phyloP scores from a whole-genome alignment of 2,329 filamentous ascomycete genomes.

The Aspergillus bombycis region DNA sequence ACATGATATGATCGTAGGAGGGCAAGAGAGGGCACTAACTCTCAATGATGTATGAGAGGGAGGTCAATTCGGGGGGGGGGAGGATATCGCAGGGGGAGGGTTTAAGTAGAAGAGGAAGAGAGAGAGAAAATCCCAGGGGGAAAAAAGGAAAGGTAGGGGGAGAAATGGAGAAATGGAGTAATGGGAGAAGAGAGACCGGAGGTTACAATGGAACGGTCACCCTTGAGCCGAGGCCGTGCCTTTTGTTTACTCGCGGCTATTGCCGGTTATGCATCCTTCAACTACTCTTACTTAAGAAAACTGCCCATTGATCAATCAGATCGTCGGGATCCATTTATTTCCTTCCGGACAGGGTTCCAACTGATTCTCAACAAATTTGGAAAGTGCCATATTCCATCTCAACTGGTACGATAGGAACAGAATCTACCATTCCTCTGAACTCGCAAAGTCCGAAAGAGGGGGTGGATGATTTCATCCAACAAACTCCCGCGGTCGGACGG shows the following conservation, averaged over 20 bases:
- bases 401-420: not conserved
- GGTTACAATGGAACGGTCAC: not conserved
- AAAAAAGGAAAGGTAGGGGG: constrained; percentile 4
- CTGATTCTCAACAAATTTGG: not conserved
- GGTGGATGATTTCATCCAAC: not conserved
- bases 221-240: constrained; percentile 5
- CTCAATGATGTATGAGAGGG: constrained; percentile 12
- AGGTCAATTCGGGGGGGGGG: constrained; percentile 12
- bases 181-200: constrained; percentile 14
- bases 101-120: constrained; percentile 14
- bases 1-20: constrained; percentile 34
- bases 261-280: constrained; percentile 3
- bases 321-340: constrained; percentile 1
- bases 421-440: not conserved
- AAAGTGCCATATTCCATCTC: not conserved
- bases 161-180: constrained; percentile 6
- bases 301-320: constrained; percentile 1
- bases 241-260: constrained; percentile 7
- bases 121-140: constrained; percentile 2
- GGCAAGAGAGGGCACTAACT: constrained; percentile 6
- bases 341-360: no score
- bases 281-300: not conserved
- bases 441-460: not conserved
- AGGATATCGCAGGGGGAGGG: constrained; percentile 10
- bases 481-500: constrained; percentile 16